phyloP scores from a whole-genome alignment of 495 filamentous ascomycete species.

The Arthonia radiata region DNA sequence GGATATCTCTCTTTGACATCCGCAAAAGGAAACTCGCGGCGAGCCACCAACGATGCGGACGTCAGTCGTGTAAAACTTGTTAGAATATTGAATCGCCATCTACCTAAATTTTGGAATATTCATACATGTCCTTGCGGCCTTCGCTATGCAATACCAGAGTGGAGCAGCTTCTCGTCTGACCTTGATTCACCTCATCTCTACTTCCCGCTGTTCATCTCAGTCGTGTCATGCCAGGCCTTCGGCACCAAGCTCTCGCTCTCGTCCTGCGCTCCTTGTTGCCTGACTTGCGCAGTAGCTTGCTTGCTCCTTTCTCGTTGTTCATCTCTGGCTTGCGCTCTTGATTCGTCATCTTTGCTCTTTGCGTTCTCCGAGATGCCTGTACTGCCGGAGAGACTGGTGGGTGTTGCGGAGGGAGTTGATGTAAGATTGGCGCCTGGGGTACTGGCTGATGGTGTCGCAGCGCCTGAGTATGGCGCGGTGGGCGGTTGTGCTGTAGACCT shows the following conservation, averaged over 20 bases:
- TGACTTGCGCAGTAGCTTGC: constrained; percentile 6
- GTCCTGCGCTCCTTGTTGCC: constrained; percentile 6
- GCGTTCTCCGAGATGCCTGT: constrained; percentile 6
- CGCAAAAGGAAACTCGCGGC: too few species aligned
- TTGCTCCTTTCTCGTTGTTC: constrained; percentile 5
- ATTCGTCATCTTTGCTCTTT: constrained; percentile 2
- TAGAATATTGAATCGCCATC: too few species aligned
- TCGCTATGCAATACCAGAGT: too few species aligned
- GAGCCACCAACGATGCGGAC: too few species aligned
- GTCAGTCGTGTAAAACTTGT: too few species aligned
- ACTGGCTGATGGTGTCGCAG: neutral
- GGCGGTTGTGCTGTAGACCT: constrained; percentile 2
- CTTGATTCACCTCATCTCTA: too few species aligned
- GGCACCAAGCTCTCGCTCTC: constrained; percentile 8
- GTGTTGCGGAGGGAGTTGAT: neutral
- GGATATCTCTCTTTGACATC: too few species aligned
- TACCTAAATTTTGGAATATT: too few species aligned
- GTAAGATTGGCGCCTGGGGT: neutral
- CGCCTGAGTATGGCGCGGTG: constrained; percentile 1
- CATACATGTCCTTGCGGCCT: too few species aligned
- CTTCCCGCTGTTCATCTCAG: too few species aligned
- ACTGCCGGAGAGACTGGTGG: constrained; percentile 1
- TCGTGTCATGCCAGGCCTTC: constrained; percentile 5
- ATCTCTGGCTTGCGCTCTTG: constrained; percentile 9
- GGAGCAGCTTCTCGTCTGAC: too few species aligned